Evolutionary conservation across 768 basidiomycete species (phyloP).

Genomic region (Tephrocybe rancida): DNA sequence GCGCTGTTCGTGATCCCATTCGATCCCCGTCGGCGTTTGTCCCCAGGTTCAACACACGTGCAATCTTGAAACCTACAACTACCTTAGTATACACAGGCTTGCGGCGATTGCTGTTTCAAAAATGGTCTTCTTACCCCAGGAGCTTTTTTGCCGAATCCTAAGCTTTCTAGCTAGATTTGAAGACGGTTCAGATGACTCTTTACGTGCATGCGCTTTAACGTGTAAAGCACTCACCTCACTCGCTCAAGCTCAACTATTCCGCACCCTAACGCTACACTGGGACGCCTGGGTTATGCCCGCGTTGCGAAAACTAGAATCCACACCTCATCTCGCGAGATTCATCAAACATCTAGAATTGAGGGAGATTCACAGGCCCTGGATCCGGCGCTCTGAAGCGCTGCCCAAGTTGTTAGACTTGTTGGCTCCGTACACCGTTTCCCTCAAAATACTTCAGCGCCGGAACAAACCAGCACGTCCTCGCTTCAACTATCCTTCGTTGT

Average conservation of each 20-base stretch:
- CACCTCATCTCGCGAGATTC: slow-evolving; percentile 9
- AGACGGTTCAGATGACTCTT: background rate
- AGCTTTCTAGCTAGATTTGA: background rate
- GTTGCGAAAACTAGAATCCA: slow-evolving; percentile 8
- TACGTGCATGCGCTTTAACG: slow-evolving; percentile 10
- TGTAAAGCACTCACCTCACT: slow-evolving; percentile 3
- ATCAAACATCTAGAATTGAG: slow-evolving; percentile 11
- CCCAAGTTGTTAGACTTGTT: slow-evolving; percentile 5
- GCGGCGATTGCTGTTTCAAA: background rate
- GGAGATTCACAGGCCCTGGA: slow-evolving; percentile 16
- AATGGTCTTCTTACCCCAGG: slow-evolving; percentile 5
- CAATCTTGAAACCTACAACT: too few species aligned
- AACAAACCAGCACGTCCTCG: background rate
- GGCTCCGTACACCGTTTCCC: slow-evolving; percentile 11
- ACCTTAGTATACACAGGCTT: background rate
- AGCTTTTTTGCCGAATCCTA: slow-evolving; percentile 3
- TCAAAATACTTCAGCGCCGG: slow-evolving; percentile 12
- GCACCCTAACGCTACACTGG: background rate
- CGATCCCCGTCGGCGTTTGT: too few species aligned
- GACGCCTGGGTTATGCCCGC: background rate
- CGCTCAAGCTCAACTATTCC: slow-evolving; percentile 6
- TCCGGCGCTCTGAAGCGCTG: slow-evolving; percentile 8
- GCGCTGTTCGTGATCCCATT: too few species aligned
- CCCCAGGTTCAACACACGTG: too few species aligned
- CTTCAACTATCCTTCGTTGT: slow-evolving; percentile 9